These are phyloP conservation scores for Russula olivacea DNA, from an alignment of 768 basidiomycete species.

Conservation along the genomic window DNA sequence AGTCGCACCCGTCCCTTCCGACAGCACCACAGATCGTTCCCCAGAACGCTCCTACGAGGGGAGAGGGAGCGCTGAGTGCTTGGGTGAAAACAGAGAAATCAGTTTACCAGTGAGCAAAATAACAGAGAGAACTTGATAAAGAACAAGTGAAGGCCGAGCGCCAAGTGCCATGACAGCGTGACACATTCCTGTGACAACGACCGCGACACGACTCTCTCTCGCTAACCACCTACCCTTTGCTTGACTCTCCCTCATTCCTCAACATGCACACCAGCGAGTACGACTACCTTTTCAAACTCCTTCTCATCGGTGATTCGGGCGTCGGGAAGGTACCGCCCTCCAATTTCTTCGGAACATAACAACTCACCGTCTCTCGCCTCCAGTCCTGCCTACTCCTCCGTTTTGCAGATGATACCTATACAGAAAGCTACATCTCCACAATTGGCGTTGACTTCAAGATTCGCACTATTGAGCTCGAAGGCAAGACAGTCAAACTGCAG, in stretches of 20 bases:
- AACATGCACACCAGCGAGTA: slow-evolving; percentile 89
- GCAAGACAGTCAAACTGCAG: slow-evolving; percentile 97
- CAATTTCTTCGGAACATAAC: slow-evolving; percentile 23
- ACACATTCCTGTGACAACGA: slow-evolving; percentile 29
- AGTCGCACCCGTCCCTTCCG: neutral
- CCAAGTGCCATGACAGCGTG: no score
- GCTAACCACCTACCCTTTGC: slow-evolving; percentile 13
- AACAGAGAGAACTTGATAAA: no score
- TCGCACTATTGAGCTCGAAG: slow-evolving; percentile 96
- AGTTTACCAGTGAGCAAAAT: no score
- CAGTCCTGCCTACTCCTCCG: slow-evolving; percentile 90
- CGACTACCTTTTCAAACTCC: slow-evolving; percentile 94
- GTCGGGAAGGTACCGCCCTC: slow-evolving; percentile 71
- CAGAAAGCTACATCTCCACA: slow-evolving; percentile 94
- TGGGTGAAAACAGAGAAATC: no score
- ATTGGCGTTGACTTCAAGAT: slow-evolving; percentile 99
- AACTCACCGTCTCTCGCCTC: slow-evolving; percentile 23
- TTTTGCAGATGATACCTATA: slow-evolving; percentile 96
- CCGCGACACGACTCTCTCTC: slow-evolving; percentile 26
- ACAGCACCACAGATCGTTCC: slow-evolving; percentile 34
- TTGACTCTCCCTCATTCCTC: slow-evolving; percentile 22
- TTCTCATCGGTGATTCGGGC: slow-evolving; percentile 93
- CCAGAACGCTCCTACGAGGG: slow-evolving; percentile 45
- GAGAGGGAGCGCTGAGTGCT: no score
- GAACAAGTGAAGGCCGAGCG: no score